Base-by-base conservation (phyloP, 306 rosid species). In the Senna siamea region DNA sequence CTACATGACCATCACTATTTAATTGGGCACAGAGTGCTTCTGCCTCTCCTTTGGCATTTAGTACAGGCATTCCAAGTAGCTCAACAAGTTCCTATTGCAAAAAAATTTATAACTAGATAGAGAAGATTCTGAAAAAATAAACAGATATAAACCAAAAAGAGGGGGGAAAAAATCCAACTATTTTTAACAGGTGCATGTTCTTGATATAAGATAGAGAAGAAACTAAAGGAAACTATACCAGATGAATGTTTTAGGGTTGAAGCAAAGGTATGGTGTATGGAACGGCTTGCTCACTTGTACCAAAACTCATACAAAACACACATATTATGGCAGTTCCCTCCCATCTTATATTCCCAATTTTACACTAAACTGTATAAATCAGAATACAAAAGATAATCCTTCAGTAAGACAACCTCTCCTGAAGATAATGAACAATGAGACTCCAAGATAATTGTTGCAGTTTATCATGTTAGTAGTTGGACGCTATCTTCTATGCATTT, bases 21-120 rank as follows among this genome's bases (percentile, higher is more conserved):
- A 94, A 82, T 78, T 92, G 97, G 15, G 90, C 95, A 47, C 99
- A 94, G 41, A 92, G 84, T 70, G 95, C 96, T 83, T 94, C 95
- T 18, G 99, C 99, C 82, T 92, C 99, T 72, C 99, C 99, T 76
- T 87, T 94, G 68, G 97, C 97, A 69, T 80, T 85, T 57, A 92
- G 56, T 61, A 92, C 87, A 67, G 99, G 99, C 85, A 92, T 85
- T 79, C 97, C 99, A 68, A 94, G 89, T 54, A 94, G 82, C 87
- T 89, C 83, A 57, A 87, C 82, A 28, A 91, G 93, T 77, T 91
- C 97, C 97, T 94, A 79, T 79, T 38, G 68, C 67, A 50, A 15
- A 78, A 74, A 30, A 72, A 65, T 52, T 64, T 6, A 67, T 58
- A 66, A 86, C 64, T 60, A 77, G 41, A 67, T 54, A 74, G 37